These are phyloP conservation scores for Aurifilum marmelostoma DNA, from an alignment of 2,329 filamentous ascomycete genomes.

Conservation along the genomic window DNA sequence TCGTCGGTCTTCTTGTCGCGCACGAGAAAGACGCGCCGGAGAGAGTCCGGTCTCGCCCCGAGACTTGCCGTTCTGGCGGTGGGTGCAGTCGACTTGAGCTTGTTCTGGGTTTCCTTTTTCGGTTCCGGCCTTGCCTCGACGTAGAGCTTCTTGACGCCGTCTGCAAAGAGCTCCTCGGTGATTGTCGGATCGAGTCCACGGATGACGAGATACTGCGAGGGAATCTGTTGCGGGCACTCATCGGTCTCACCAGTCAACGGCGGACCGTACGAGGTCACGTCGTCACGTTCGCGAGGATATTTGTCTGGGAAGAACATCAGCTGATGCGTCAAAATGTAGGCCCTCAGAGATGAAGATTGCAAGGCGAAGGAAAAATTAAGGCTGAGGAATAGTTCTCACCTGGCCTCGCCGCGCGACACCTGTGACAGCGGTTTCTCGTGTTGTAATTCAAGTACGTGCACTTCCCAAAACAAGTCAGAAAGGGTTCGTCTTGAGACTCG, in stretches of 20 bases:
- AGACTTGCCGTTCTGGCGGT: constrained; percentile 60
- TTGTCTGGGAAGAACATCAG: constrained; percentile 23
- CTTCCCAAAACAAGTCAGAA: constrained; percentile 38
- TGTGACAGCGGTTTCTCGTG: constrained; percentile 58
- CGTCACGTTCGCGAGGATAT: constrained; percentile 29
- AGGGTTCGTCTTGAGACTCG: too few relatives aligned
- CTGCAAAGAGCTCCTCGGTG: constrained; percentile 72
- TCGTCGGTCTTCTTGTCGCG: constrained; percentile 72
- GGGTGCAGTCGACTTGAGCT: constrained; percentile 63
- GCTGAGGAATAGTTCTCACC: constrained; percentile 43
- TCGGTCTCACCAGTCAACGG: constrained; percentile 48
- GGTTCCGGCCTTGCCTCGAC: constrained; percentile 51
- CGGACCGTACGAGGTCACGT: constrained; percentile 37
- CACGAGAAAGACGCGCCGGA: constrained; percentile 76
- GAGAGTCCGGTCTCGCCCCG: constrained; percentile 73
- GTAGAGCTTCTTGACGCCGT: constrained; percentile 74
- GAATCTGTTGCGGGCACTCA: constrained; percentile 51
- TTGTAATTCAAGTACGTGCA: constrained; percentile 61
- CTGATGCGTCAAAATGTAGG: background rate
- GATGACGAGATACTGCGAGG: constrained; percentile 77
- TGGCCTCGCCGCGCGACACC: constrained; percentile 58
- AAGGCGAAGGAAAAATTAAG: background rate
- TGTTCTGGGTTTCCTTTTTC: constrained; percentile 48
- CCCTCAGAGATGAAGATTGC: background rate
- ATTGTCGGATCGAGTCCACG: constrained; percentile 72